These are phyloP conservation scores for Kalmanozyma brasiliensis DNA, from an alignment of 1,284 basidiomycete genomes.

Conservation along the genomic window DNA sequence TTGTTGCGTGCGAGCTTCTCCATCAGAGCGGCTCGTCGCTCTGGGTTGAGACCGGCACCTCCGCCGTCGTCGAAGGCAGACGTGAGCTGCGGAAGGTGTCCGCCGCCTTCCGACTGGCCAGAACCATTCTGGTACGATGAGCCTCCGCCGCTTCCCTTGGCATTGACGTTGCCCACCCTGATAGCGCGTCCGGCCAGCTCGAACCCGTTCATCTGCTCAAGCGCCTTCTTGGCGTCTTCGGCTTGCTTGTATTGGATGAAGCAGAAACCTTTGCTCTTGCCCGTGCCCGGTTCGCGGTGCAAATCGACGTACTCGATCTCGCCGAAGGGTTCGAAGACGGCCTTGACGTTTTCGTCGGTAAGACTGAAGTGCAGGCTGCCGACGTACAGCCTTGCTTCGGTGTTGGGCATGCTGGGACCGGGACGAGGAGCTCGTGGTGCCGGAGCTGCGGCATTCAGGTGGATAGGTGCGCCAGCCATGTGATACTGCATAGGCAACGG, in stretches of 20 bases:
- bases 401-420: constrained; percentile 68
- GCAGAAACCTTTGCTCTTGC: constrained; percentile 95
- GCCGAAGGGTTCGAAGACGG: constrained; percentile 98
- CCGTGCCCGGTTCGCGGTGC: constrained; percentile 87
- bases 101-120: constrained; percentile 21
- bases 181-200: constrained; percentile 88
- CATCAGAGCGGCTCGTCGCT: constrained; percentile 63
- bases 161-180: constrained; percentile 61
- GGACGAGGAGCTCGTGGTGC: constrained; percentile 19
- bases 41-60: constrained; percentile 60
- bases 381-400: constrained; percentile 84
- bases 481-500: constrained; percentile 51
- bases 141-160: constrained; percentile 41
- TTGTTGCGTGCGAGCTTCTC: constrained; percentile 64
- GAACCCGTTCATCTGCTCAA: constrained; percentile 98
- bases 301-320: constrained; percentile 97
- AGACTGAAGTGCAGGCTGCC: constrained; percentile 96
- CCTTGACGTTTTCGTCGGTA: constrained; percentile 92
- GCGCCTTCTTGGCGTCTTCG: constrained; percentile 92
- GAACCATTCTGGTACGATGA: constrained; percentile 15
- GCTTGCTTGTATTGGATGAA: constrained; percentile 92
- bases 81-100: constrained; percentile 46
- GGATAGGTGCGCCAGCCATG: constrained; percentile 40
- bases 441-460: constrained; percentile 23
- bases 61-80: constrained; percentile 64